Conservation (phyloP, 768 basidiomycete genomes). For the Naganishia kalamii region DNA sequence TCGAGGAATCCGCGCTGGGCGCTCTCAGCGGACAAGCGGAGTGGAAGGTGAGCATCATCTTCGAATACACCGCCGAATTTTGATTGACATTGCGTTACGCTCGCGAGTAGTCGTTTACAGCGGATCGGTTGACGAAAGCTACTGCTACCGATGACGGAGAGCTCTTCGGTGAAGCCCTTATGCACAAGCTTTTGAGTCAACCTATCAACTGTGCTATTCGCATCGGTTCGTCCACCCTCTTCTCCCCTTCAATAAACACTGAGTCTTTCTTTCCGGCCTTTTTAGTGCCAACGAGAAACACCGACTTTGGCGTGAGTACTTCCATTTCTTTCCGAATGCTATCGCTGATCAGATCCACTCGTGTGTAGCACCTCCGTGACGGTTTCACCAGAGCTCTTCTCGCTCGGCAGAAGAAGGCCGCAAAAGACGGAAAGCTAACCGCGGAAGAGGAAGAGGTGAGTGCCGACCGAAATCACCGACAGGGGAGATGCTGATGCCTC, state of each 20-base stretch:
- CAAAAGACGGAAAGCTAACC: constrained; percentile 29
- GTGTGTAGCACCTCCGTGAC: constrained; percentile 46
- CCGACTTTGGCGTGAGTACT: constrained; percentile 39
- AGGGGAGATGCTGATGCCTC: not conserved
- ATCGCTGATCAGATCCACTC: not conserved
- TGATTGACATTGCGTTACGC: constrained; percentile 12
- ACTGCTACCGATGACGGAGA: constrained; percentile 17
- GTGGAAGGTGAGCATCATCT: constrained; percentile 34
- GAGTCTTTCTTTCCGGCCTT: not conserved
- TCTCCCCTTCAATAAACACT: not conserved
- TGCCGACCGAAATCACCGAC: not conserved
- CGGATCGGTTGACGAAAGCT: not conserved
- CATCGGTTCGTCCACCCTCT: constrained; percentile 37
- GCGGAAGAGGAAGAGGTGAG: constrained; percentile 42
- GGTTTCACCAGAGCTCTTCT: constrained; percentile 47
- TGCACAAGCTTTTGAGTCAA: constrained; percentile 38
- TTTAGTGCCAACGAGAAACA: constrained; percentile 47
- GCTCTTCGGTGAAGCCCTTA: constrained; percentile 38
- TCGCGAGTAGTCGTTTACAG: not conserved
- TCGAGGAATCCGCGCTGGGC: constrained; percentile 54
- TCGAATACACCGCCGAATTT: not conserved
- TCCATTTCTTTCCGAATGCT: not conserved
- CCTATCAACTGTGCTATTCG: constrained; percentile 40
- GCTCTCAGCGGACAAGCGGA: constrained; percentile 17
- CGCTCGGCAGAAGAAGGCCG: constrained; percentile 46